Conservation (phyloP, 176 grass and related monocot genomes). For the Rhipidocladum racemiflorum region DNA sequence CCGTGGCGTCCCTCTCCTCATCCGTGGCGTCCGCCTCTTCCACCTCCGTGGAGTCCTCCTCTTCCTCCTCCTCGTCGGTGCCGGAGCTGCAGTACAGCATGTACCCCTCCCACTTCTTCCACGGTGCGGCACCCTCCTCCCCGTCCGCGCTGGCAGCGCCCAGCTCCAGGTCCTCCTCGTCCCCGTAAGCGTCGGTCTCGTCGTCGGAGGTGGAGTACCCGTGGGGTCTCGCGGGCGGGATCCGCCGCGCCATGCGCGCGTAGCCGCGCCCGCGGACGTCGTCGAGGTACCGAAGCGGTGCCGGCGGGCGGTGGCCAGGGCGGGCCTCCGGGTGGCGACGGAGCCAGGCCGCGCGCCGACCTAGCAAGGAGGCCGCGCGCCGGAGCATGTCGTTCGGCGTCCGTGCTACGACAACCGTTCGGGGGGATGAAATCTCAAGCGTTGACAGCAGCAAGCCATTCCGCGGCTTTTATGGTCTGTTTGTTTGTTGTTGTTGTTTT, state of each 20-base stretch:
- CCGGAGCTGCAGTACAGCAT: slow-evolving; percentile 4
- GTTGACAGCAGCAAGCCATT: too few relatives aligned
- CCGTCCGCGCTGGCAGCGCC: background rate
- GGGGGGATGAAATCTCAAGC: too few relatives aligned
- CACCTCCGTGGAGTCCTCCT: background rate
- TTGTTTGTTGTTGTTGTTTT: too few relatives aligned
- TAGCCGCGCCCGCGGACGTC: slow-evolving; percentile 1
- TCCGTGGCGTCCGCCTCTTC: background rate
- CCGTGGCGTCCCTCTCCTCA: too few relatives aligned
- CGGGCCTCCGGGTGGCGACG: background rate
- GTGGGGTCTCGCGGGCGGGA: slow-evolving; percentile 38
- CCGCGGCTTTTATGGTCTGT: too few relatives aligned
- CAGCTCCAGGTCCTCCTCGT: background rate
- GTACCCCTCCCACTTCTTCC: slow-evolving; percentile 20
- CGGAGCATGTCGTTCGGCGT: slow-evolving; percentile 19
- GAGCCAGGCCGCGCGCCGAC: too few relatives aligned
- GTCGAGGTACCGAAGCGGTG: background rate
- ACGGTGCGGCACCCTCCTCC: background rate
- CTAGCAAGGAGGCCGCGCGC: background rate
- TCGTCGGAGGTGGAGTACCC: slow-evolving; percentile 56
- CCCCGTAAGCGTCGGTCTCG: slow-evolving; percentile 32
- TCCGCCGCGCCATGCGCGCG: slow-evolving; percentile 54
- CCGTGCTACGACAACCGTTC: background rate
- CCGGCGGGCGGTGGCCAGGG: background rate
- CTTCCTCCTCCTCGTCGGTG: background rate